A percentile compares a stretch with the other conserved stretches of the same genome.
Conservation (phyloP, 805 yeast genomes). For the Candida dendrica region DNA sequence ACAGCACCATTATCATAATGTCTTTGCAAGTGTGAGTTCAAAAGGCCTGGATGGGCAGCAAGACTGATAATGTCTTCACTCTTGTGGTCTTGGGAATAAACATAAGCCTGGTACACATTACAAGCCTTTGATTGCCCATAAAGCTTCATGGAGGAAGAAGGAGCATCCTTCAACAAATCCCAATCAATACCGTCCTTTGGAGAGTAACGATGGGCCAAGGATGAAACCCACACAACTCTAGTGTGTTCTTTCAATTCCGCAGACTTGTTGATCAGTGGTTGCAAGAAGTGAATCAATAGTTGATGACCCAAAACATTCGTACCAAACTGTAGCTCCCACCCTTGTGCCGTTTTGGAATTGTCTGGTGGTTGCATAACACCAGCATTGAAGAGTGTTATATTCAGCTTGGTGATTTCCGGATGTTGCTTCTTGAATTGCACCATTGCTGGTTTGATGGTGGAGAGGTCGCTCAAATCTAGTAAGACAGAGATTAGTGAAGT, state of each 20-base stretch:
- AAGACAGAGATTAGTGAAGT: conserved; percentile 17
- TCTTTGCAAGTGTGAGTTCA: conserved; percentile 29
- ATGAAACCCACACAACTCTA: conserved; percentile 40
- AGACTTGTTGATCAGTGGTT: conserved; percentile 29
- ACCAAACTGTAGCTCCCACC: conserved; percentile 39
- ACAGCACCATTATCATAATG: conserved; percentile 3
- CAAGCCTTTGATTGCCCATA: conserved; percentile 40
- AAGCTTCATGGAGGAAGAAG: not conserved
- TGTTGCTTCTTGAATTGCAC: conserved; percentile 14
- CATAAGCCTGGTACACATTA: conserved; percentile 26
- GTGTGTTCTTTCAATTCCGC: conserved; percentile 22
- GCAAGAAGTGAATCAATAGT: conserved; percentile 32
- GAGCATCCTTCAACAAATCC: conserved; percentile 19
- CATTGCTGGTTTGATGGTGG: conserved; percentile 32
- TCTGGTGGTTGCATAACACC: conserved; percentile 35
- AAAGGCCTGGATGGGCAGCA: conserved; percentile 35
- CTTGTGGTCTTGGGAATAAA: conserved; percentile 27
- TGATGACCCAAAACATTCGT: conserved; percentile 40
- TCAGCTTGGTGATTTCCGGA: conserved; percentile 18
- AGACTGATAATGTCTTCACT: conserved; percentile 26
- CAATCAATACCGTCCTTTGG: conserved; percentile 26
- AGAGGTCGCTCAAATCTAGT: conserved; percentile 33
- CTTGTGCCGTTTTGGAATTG: conserved; percentile 33
- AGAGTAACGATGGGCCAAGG: conserved; percentile 28
- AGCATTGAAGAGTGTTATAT: conserved; percentile 36